phyloP scores from a whole-genome alignment of 805 yeast genomes.

The Ogataea paraovalis region DNA sequence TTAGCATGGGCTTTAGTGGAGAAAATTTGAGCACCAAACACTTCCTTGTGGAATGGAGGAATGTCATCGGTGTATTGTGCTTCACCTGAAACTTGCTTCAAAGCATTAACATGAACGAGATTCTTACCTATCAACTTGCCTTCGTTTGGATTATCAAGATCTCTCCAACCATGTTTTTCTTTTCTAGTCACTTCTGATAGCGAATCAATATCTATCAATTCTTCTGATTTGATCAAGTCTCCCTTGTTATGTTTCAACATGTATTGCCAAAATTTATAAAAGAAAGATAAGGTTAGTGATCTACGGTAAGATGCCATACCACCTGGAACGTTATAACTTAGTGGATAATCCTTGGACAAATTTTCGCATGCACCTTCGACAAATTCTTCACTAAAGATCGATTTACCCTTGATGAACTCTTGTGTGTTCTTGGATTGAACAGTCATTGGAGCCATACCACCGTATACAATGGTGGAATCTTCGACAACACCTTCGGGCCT shows the following conservation, averaged over 20 bases:
- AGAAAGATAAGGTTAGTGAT: conserved; percentile 42
- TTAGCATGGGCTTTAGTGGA: conserved; percentile 42
- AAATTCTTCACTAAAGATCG: conserved; percentile 21
- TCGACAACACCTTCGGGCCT: conserved; percentile 21
- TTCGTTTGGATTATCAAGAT: conserved; percentile 35
- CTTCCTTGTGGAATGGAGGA: conserved; percentile 38
- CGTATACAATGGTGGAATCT: conserved; percentile 37
- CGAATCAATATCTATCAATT: conserved; percentile 30
- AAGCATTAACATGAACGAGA: conserved; percentile 41
- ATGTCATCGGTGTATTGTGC: conserved; percentile 43
- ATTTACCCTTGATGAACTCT: conserved; percentile 19
- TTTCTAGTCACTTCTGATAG: conserved; percentile 35
- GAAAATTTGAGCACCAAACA: conserved; percentile 41
- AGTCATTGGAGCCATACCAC: conserved; percentile 48
- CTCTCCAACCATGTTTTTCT: conserved; percentile 36
- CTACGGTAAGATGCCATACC: conserved; percentile 46
- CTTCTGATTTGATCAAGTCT: conserved; percentile 1
- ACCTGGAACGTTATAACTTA: conserved; percentile 43
- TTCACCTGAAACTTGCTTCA: conserved; percentile 46
- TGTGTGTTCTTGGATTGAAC: conserved; percentile 35
- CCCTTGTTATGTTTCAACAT: conserved; percentile 19
- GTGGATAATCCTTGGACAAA: conserved; percentile 33
- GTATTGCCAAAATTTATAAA: conserved; percentile 39
- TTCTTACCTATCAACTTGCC: conserved; percentile 37
- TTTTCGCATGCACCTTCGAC: conserved; percentile 29